Base-by-base conservation (phyloP, 805 yeast species). In the Sugiyamaella smithiae region DNA sequence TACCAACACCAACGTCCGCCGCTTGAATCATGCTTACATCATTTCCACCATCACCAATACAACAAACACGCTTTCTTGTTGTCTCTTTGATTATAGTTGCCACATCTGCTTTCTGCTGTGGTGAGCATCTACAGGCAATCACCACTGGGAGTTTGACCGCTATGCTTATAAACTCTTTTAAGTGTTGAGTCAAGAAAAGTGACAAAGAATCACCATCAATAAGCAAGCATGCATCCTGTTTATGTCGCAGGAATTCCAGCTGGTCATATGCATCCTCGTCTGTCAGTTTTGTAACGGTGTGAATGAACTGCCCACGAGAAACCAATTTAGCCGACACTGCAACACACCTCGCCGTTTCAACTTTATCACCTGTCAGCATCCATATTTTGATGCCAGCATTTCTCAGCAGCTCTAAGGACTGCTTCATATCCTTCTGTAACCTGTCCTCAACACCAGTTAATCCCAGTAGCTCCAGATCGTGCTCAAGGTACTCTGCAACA, bases 321-420 rank as follows among this genome's bases (percentile, higher is more conserved):
- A 93, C 91, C 45, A 93, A 77, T 61, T 90, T 84, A 26, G 97
- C 93, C 65, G 96, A 87, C n/a, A 95, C 86, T 17, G 97, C 89
- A 33, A 93, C 97, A 75, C 99, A 93, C 52, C 89, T 81, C 1
- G 99, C 99, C 0, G 99, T 93, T 69, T 93, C 99, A 5, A 93
- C 98, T 65, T 93, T 93, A 66, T 93, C 99, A 57, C 99, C 99
- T 0, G 99, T 93, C 42, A 93, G 72, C 99, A 93, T 95, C 99
- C 99, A 93, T 45, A 93, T 93, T 60, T 90, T 90, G 48, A 95
- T 81, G 3, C 98, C 99, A 0, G 98, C 99, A 68, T 95, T 93
- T 58, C 99, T 78, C 57, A 93, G 73, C 29, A 90, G 74, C 70
- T 93, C 99, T 50, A 93, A 82, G 0, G 97, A 88, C 0, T 95